Evolutionary conservation across 345 rosid species (phyloP).

Genomic region (Erodium maritimum): DNA sequence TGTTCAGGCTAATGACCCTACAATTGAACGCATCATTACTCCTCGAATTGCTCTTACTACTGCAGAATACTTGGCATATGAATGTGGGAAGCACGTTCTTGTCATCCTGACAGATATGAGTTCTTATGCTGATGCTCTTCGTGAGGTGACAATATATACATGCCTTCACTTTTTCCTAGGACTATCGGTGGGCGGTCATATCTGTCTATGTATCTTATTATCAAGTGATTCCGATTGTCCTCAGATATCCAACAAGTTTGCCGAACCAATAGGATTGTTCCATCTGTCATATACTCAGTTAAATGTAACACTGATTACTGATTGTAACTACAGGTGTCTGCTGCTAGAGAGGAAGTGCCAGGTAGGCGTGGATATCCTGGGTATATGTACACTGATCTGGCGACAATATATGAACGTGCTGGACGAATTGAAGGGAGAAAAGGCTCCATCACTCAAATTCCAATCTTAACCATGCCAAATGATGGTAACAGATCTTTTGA

Average conservation of each 20-base stretch:
- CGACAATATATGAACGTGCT: constrained; percentile 93
- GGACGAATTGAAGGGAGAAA: constrained; percentile 96
- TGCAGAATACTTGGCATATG: constrained; percentile 95
- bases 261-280: no score
- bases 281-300: no score
- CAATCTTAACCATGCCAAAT: constrained; percentile 96
- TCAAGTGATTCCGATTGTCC: neutral
- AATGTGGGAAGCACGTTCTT: constrained; percentile 94
- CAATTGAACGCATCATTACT: constrained; percentile 91
- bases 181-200: no score
- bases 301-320: neutral
- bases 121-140: constrained; percentile 97
- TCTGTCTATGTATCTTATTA: no score
- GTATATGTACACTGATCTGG: constrained; percentile 98
- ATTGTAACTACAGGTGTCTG: constrained; percentile 63
- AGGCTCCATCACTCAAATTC: constrained; percentile 97
- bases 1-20: constrained; percentile 90
- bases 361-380: constrained; percentile 99
- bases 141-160: constrained; percentile 49
- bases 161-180: constrained; percentile 1
- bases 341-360: constrained; percentile 99
- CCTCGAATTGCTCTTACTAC: constrained; percentile 95
- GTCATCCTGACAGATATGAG: constrained; percentile 97
- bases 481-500: constrained; percentile 43
- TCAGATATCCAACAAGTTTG: no score